Percentiles rank a stretch among this genome's conserved stretches.
phyloP scores from a whole-genome alignment of 1,284 basidiomycete genomes.

The Leccinum subrobustum region DNA sequence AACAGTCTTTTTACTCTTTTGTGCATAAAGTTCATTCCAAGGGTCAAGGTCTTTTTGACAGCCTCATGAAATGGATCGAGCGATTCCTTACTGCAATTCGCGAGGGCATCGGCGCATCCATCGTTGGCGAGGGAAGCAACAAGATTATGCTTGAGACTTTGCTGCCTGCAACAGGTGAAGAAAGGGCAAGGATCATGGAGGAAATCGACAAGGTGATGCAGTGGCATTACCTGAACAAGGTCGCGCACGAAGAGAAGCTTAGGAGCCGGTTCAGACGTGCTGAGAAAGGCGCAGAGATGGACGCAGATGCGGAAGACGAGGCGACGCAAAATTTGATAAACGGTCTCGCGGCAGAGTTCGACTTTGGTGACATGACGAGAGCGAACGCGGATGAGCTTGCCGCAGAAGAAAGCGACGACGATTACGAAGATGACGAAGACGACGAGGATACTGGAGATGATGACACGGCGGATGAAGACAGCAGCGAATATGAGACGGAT shows the following conservation, averaged over 20 bases:
- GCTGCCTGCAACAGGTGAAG: conserved; percentile 76
- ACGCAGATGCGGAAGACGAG: conserved; percentile 70
- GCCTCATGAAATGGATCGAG: conserved; percentile 96
- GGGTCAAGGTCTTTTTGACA: conserved; percentile 92
- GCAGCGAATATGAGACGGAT: conserved; percentile 41
- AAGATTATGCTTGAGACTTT: conserved; percentile 80
- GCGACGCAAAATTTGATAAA: conserved; percentile 78
- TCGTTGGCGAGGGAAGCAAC: conserved; percentile 3
- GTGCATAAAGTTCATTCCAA: conserved; percentile 99
- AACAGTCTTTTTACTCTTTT: conserved; percentile 94
- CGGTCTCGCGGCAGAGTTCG: conserved; percentile 75
- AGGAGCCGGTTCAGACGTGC: conserved; percentile 73
- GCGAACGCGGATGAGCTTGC: conserved; percentile 80
- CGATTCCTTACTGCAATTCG: conserved; percentile 90
- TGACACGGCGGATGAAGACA: conserved; percentile 46
- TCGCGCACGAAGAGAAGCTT: conserved; percentile 87
- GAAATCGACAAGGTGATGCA: conserved; percentile 87
- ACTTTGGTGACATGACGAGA: conserved; percentile 73
- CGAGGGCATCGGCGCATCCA: conserved; percentile 74
- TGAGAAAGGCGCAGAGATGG: conserved; percentile 38
- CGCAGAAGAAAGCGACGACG: conserved; percentile 74
- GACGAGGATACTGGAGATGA: conserved; percentile 35
- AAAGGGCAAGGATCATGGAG: conserved; percentile 71
- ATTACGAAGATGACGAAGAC: conserved; percentile 43
- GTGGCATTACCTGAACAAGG: conserved; percentile 91